A percentile compares a stretch with the other conserved stretches of the same genome.
These are phyloP conservation scores for Cyclanthera cordifolia DNA, from an alignment of 306 rosid genomes.

Conservation along the genomic window DNA sequence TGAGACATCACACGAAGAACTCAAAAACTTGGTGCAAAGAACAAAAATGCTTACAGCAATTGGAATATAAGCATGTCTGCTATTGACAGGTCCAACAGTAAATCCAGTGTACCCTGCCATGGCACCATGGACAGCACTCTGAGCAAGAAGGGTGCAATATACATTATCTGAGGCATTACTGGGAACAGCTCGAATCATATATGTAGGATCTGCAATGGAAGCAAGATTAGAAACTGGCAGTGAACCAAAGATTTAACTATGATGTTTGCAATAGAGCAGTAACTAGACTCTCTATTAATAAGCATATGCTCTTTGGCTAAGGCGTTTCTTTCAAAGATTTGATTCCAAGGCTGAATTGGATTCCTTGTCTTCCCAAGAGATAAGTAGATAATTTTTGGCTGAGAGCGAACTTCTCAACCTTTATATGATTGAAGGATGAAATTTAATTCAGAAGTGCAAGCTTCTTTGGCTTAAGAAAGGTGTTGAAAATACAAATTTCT, in stretches of 20 bases:
- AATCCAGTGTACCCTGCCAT: constrained; percentile 95
- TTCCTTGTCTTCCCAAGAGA: no score
- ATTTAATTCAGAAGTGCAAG: no score
- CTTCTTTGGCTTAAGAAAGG: no score
- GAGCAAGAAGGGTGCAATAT: constrained; percentile 96
- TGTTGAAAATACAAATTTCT: no score
- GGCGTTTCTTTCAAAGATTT: no score
- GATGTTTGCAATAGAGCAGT: neutral
- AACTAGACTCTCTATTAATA: neutral
- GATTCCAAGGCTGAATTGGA: no score
- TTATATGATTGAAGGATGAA: no score
- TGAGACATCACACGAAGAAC: neutral
- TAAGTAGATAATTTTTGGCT: no score
- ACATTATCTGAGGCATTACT: constrained; percentile 92
- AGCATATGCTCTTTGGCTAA: no score
- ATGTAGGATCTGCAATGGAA: constrained; percentile 70
- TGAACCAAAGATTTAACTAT: neutral
- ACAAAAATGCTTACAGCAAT: constrained; percentile 56
- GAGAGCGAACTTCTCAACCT: no score
- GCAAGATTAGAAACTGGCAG: neutral
- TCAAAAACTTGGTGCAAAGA: neutral
- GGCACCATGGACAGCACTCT: constrained; percentile 88
- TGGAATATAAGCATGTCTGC: constrained; percentile 82
- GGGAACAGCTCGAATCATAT: constrained; percentile 95
- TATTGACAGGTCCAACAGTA: constrained; percentile 80